These are phyloP conservation scores for Beauveria scarabaeidicola DNA, from an alignment of 2,329 filamentous ascomycete genomes.

Conservation along the genomic window DNA sequence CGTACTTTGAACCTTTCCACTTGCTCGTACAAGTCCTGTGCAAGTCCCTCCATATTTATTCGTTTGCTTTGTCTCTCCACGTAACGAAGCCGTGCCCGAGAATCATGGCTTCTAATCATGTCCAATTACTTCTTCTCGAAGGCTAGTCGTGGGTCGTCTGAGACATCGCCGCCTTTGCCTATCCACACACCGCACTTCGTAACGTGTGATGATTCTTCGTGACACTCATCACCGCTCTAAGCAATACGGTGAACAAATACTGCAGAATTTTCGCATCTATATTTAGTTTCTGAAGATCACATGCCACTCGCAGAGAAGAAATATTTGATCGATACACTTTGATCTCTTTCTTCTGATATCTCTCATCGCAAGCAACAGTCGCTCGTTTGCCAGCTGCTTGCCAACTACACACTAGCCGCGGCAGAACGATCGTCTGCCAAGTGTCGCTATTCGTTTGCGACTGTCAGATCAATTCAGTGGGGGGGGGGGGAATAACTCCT, in stretches of 20 bases:
- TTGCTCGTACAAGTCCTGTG: neutral
- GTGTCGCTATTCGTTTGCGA: conserved; percentile 6
- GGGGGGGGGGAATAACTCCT: too few relatives aligned
- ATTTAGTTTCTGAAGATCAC: neutral
- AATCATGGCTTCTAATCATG: neutral
- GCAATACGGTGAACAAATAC: neutral
- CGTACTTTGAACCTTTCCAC: neutral
- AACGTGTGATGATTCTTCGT: neutral
- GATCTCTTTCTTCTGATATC: neutral
- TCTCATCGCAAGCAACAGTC: neutral
- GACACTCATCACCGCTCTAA: neutral
- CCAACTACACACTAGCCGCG: neutral
- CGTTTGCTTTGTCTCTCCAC: neutral
- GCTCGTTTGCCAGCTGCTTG: neutral
- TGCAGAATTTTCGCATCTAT: neutral
- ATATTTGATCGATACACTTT: neutral
- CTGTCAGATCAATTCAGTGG: neutral
- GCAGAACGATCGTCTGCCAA: neutral
- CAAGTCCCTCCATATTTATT: neutral
- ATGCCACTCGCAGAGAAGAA: neutral
- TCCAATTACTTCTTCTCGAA: neutral
- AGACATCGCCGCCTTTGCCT: neutral
- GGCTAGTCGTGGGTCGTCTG: neutral
- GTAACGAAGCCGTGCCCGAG: neutral
- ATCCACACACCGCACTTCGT: neutral